phyloP scores from a whole-genome alignment of 2,329 filamentous ascomycete genomes.

The Beauveria caledonica region DNA sequence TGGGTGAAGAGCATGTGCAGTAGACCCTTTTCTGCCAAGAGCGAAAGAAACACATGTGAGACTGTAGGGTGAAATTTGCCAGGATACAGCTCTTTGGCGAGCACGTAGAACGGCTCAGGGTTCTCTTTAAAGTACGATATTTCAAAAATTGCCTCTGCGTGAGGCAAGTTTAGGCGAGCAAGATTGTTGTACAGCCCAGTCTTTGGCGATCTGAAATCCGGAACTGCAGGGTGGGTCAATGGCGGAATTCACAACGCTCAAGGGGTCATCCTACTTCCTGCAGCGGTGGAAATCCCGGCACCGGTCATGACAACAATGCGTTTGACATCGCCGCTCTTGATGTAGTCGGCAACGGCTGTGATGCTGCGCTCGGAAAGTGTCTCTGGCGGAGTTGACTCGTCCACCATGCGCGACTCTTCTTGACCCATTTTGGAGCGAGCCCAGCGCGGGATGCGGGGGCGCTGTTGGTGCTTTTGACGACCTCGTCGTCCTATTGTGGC shows the following conservation, averaged over 20 bases:
- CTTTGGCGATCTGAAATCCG: conserved; percentile 88
- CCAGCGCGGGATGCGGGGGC: conserved; percentile 25
- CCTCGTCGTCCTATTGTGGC: conserved; percentile 33
- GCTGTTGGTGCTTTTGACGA: conserved; percentile 20
- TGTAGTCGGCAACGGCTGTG: conserved; percentile 69
- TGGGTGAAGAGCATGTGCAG: conserved; percentile 88
- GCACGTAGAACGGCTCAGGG: conserved; percentile 82
- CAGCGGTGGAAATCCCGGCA: conserved; percentile 75
- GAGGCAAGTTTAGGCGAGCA: conserved; percentile 72
- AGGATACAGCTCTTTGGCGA: conserved; percentile 88
- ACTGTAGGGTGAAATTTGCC: conserved; percentile 83
- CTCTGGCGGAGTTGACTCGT: conserved; percentile 53
- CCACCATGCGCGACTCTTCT: conserved; percentile 60
- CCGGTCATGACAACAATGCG: conserved; percentile 84
- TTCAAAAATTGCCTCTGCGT: conserved; percentile 90
- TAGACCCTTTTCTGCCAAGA: conserved; percentile 71
- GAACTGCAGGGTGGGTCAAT: conserved; percentile 45
- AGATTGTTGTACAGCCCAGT: conserved; percentile 94
- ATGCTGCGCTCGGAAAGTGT: conserved; percentile 63
- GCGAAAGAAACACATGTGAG: conserved; percentile 77
- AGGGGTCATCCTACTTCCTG: conserved; percentile 44
- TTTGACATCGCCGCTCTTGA: conserved; percentile 58
- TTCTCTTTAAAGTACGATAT: conserved; percentile 80
- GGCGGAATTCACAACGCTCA: background rate
- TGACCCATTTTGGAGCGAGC: conserved; percentile 67